These are phyloP conservation scores for Cystoderma amianthinum DNA, from an alignment of 768 basidiomycete genomes.

Conservation along the genomic window DNA sequence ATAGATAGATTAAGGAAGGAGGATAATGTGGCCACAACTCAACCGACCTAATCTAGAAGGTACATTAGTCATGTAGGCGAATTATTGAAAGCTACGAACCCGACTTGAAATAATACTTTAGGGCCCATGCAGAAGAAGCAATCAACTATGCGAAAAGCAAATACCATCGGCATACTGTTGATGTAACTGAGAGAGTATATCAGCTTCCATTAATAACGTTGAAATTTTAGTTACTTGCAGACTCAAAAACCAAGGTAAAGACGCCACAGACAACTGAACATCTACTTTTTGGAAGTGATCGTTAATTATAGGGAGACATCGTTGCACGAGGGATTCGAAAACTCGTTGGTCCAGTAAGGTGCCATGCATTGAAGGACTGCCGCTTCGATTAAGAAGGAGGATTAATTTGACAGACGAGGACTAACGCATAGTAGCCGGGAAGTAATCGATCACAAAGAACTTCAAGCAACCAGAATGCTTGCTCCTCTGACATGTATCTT, in stretches of 20 bases:
- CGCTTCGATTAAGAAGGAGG: constrained; percentile 2
- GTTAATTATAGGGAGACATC: constrained; percentile 87
- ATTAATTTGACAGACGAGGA: constrained; percentile 3
- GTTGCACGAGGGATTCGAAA: constrained; percentile 88
- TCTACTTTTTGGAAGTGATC: constrained; percentile 89
- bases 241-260: constrained; percentile 96
- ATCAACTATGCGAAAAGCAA: constrained; percentile 95
- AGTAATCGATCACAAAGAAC: constrained; percentile 91
- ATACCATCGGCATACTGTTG: constrained; percentile 95
- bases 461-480: constrained; percentile 95
- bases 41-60: constrained; percentile 47
- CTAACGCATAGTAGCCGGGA: constrained; percentile 95
- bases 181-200: constrained; percentile 50
- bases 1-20: not conserved
- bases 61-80: no score
- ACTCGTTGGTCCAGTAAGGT: constrained; percentile 98
- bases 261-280: constrained; percentile 95
- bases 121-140: constrained; percentile 99
- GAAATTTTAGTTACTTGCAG: constrained; percentile 44
- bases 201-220: not conserved
- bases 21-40: not conserved
- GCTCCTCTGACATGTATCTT: constrained; percentile 99
- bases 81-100: constrained; percentile 41
- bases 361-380: constrained; percentile 95
- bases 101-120: constrained; percentile 97